These are phyloP conservation scores for Fraxinus sp. DNA, from an alignment of 305 asterid species.

Conservation along the genomic window DNA sequence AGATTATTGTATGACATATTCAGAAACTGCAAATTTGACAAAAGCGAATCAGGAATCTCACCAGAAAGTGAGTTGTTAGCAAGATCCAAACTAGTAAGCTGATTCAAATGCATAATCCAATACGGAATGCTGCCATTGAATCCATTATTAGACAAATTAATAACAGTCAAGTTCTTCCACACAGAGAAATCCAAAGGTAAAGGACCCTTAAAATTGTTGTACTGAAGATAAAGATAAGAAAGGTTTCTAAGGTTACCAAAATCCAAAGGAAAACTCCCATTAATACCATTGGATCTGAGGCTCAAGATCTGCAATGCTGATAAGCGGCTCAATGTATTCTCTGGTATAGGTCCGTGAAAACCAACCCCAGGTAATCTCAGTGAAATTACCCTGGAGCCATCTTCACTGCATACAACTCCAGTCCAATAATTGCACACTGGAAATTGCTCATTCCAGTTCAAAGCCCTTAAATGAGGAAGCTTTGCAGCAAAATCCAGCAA, in stretches of 20 bases:
- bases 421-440: slow-evolving; percentile 78
- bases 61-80: slow-evolving; percentile 71
- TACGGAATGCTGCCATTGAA: slow-evolving; percentile 63
- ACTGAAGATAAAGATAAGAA: slow-evolving; percentile 79
- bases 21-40: slow-evolving; percentile 59
- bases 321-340: slow-evolving; percentile 59
- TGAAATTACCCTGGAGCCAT: slow-evolving; percentile 64
- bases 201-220: slow-evolving; percentile 73
- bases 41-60: slow-evolving; percentile 50
- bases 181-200: slow-evolving; percentile 68
- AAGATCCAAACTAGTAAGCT: slow-evolving; percentile 61
- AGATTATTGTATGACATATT: slow-evolving; percentile 70
- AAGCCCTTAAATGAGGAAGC: slow-evolving; percentile 44
- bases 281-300: slow-evolving; percentile 83
- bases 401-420: slow-evolving; percentile 67
- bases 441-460: slow-evolving; percentile 58
- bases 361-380: slow-evolving; percentile 80
- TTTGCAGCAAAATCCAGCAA: slow-evolving; percentile 58
- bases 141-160: slow-evolving; percentile 65
- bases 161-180: slow-evolving; percentile 58
- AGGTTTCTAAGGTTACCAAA: slow-evolving; percentile 63
- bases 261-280: slow-evolving; percentile 68
- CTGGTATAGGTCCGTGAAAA: slow-evolving; percentile 79
- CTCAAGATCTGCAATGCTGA: slow-evolving; percentile 86
- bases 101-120: slow-evolving; percentile 56